phyloP scores from a whole-genome alignment of 345 rosid genomes.

The Eucalyptus pumila region DNA sequence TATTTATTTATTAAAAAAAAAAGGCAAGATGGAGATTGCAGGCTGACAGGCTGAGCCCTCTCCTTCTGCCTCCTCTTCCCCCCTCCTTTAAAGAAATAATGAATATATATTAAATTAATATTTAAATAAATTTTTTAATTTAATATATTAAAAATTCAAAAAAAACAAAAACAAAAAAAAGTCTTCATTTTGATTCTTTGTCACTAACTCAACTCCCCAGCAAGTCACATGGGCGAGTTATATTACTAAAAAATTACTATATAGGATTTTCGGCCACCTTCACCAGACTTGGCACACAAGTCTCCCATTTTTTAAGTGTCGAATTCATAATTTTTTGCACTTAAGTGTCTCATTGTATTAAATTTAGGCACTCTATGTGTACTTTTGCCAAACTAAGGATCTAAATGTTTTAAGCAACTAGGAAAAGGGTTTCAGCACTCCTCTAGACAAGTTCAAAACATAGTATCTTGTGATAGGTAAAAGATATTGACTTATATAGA shows the following conservation, averaged over 20 bases:
- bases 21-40: no score
- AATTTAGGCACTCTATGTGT: no score
- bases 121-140: no score
- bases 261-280: accelerated
- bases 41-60: accelerated
- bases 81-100: no score
- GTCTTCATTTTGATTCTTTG: accelerated
- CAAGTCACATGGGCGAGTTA: accelerated
- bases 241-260: accelerated
- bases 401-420: background rate
- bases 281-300: accelerated
- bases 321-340: no score
- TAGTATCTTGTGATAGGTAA: background rate
- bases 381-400: background rate
- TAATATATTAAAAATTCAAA: no score
- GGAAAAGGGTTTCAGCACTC: background rate
- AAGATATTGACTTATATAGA: background rate
- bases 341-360: no score
- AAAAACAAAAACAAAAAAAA: no score
- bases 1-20: no score
- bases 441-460: background rate
- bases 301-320: no score
- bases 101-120: accelerated
- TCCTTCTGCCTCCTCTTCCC: no score
- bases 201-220: accelerated